Conservation (phyloP, 139 green algal species). For the Monoraphidium neglectum region DNA sequence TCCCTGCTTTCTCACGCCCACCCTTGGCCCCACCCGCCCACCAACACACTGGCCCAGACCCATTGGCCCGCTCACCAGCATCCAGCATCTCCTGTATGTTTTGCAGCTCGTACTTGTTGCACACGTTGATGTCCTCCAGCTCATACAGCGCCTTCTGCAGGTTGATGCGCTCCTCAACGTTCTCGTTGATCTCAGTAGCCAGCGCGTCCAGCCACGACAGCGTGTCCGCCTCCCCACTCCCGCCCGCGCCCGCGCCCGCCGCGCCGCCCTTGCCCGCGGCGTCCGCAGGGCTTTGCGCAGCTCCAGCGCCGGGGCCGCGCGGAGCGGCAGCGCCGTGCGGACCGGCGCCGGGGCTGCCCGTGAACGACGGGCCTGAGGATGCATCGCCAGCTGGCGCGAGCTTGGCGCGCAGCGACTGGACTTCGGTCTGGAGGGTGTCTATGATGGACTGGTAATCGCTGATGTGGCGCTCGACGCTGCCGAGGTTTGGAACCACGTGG, state of each 20-base stretch:
- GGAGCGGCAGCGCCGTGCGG: too few species aligned
- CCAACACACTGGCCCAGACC: too few species aligned
- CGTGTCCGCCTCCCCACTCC: slow-evolving; percentile 33
- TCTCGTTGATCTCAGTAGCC: slow-evolving; percentile 71
- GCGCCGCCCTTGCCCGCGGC: not conserved
- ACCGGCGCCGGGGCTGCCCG: too few species aligned
- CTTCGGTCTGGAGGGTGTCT: slow-evolving; percentile 63
- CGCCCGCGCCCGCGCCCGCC: not conserved
- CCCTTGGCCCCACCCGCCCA: too few species aligned
- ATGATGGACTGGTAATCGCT: slow-evolving; percentile 86
- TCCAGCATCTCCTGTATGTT: slow-evolving; percentile 36
- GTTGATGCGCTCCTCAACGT: slow-evolving; percentile 85
- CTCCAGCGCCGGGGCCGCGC: too few species aligned
- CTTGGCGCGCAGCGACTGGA: not conserved
- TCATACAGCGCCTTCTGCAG: slow-evolving; percentile 80
- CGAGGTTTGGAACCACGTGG: slow-evolving; percentile 76
- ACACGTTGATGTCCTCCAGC: slow-evolving; percentile 76
- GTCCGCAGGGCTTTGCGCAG: not conserved
- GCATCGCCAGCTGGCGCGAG: too few species aligned
- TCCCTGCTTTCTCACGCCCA: too few species aligned
- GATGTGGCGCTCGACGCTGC: slow-evolving; percentile 80
- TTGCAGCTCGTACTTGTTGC: slow-evolving; percentile 59
- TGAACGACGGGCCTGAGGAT: too few species aligned
- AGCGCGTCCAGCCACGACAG: slow-evolving; percentile 36
- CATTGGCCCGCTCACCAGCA: too few species aligned